Percentiles rank a stretch among this genome's conserved stretches.
These are phyloP conservation scores for Diaporthe citrichinensis DNA, from an alignment of 2,329 filamentous ascomycete genomes.

Conservation along the genomic window DNA sequence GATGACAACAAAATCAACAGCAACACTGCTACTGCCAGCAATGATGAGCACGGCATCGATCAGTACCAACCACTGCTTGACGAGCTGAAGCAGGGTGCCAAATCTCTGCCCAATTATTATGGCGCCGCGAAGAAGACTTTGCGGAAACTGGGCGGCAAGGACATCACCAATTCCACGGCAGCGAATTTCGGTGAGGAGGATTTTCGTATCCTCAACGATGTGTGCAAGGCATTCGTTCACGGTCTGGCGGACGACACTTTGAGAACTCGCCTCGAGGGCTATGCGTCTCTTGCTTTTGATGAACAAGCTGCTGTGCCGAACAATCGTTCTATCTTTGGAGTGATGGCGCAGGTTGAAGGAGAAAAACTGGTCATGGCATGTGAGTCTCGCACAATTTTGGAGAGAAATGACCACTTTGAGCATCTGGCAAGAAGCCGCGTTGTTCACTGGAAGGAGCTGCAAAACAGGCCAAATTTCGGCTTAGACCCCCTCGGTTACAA, in stretches of 20 bases:
- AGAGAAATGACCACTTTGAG: conserved; percentile 53
- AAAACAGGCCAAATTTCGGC: conserved; percentile 56
- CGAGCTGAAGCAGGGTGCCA: conserved; percentile 58
- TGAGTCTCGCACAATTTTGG: conserved; percentile 55
- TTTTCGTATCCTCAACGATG: conserved; percentile 63
- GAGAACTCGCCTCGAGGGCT: conserved; percentile 59
- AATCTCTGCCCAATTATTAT: conserved; percentile 62
- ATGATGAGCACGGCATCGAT: conserved; percentile 12
- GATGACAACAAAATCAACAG: conserved; percentile 2
- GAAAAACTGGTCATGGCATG: conserved; percentile 66
- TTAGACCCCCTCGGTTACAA: conserved; percentile 64
- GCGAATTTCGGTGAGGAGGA: conserved; percentile 60
- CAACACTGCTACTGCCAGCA: not conserved
- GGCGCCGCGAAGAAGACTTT: conserved; percentile 63
- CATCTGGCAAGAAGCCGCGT: conserved; percentile 55
- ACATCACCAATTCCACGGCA: conserved; percentile 63
- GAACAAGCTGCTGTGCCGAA: conserved; percentile 44
- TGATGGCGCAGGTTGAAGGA: conserved; percentile 69
- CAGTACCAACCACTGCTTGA: conserved; percentile 31
- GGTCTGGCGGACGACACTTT: conserved; percentile 66
- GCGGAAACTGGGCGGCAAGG: conserved; percentile 63
- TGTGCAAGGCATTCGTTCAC: conserved; percentile 67
- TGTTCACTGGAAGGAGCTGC: conserved; percentile 61
- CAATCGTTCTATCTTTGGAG: conserved; percentile 66
- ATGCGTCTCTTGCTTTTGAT: conserved; percentile 62